These are phyloP conservation scores for Huntiella bhutanensis DNA, from an alignment of 2,329 filamentous ascomycete species.

Conservation along the genomic window DNA sequence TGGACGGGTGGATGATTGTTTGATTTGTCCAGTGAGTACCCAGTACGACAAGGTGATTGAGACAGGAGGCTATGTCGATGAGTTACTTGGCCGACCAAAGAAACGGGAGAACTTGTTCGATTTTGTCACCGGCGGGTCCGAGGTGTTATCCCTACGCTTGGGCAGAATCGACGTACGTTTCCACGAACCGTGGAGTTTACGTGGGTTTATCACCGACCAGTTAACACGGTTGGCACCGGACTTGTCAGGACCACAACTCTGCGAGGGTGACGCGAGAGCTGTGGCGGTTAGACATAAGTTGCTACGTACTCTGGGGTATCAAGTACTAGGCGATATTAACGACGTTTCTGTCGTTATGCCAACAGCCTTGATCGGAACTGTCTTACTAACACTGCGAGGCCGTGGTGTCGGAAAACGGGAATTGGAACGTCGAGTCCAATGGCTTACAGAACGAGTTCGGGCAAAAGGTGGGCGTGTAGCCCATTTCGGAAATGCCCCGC, in stretches of 20 bases:
- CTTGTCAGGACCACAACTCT: conserved; percentile 15
- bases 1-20: conserved; percentile 71
- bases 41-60: conserved; percentile 99
- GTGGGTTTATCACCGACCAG: conserved; percentile 64
- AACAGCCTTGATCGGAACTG: conserved; percentile 84
- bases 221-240: conserved; percentile 22
- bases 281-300: conserved; percentile 47
- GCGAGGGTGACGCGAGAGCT: conserved; percentile 22
- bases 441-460: conserved; percentile 65
- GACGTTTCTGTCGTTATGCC: conserved; percentile 95
- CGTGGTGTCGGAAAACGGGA: conserved; percentile 80
- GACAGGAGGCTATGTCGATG: conserved; percentile 88
- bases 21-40: conserved; percentile 88
- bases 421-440: conserved; percentile 69
- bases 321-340: conserved; percentile 86
- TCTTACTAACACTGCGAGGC: conserved; percentile 75
- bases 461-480: conserved; percentile 83
- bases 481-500: conserved; percentile 68
- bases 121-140: conserved; percentile 70
- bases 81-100: conserved; percentile 84
- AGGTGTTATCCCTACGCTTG: conserved; percentile 70
- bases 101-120: conserved; percentile 84
- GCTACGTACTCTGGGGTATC: conserved; percentile 74
- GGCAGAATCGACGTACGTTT: conserved; percentile 91
- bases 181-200: conserved; percentile 85